Evolutionary conservation across 345 rosid species (phyloP).

Genomic region (Eucalyptus dawsonii): DNA sequence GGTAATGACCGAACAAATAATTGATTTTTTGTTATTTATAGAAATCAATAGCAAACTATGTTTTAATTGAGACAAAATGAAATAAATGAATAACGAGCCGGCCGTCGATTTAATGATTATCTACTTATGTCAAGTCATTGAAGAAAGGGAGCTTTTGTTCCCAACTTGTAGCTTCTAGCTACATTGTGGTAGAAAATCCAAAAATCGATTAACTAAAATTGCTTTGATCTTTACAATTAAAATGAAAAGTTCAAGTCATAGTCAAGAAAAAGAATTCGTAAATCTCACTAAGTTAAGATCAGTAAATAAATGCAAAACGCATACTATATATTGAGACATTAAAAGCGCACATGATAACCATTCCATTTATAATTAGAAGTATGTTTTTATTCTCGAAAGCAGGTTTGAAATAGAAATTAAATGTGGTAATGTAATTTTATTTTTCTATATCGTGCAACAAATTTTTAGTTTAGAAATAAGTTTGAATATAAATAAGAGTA

Average conservation of each 20-base stretch:
- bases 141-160: background rate
- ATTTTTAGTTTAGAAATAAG: no score
- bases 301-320: background rate
- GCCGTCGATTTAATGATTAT: background rate
- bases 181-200: background rate
- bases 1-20: background rate
- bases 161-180: background rate
- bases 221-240: background rate
- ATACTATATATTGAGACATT: background rate
- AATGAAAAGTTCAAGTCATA: background rate
- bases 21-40: background rate
- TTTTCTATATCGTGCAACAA: no score
- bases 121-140: background rate
- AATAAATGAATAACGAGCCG: background rate
- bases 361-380: no score
- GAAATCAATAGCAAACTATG: background rate
- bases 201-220: background rate
- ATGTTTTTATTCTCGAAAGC: fast-evolving
- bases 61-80: background rate
- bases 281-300: background rate
- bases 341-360: fast-evolving
- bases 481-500: fast-evolving
- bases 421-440: fast-evolving
- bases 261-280: background rate
- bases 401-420: fast-evolving